Conservation (phyloP, 177 flowering plant species). For the Telopea speciosissima region DNA sequence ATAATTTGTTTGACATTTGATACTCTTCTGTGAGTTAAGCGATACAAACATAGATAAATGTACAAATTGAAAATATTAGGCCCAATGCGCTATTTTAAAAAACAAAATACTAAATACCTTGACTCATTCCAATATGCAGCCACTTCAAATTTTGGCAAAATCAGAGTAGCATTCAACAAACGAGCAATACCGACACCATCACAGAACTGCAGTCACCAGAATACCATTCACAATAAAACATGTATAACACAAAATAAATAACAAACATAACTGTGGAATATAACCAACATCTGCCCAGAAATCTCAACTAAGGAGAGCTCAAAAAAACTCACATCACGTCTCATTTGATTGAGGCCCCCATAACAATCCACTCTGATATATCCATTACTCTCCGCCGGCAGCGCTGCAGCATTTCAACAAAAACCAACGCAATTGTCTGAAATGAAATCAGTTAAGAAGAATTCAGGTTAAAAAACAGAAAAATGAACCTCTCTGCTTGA, state of each 20-base stretch:
- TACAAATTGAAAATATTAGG: too few species aligned
- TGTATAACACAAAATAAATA: neutral
- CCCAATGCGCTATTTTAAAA: too few species aligned
- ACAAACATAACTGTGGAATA: neutral
- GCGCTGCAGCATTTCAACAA: conserved; percentile 90
- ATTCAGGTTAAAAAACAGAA: conserved; percentile 33
- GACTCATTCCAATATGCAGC: conserved; percentile 23
- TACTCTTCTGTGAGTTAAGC: too few species aligned
- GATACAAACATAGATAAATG: too few species aligned
- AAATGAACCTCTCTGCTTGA: neutral
- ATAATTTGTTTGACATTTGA: too few species aligned
- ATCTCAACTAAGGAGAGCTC: neutral
- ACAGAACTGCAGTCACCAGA: conserved; percentile 55
- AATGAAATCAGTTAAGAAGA: conserved; percentile 52
- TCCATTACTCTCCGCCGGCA: conserved; percentile 70
- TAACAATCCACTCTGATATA: conserved; percentile 94
- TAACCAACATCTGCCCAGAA: neutral
- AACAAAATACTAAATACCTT: too few species aligned
- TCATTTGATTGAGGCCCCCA: conserved; percentile 99
- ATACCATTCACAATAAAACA: too few species aligned
- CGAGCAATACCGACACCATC: conserved; percentile 98
- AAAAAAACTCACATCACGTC: conserved; percentile 70
- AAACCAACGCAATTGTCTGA: conserved; percentile 75
- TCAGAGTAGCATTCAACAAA: conserved; percentile 84
- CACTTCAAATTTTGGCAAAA: conserved; percentile 89